Evolutionary conservation across 2,329 filamentous ascomycete species (phyloP).

Genomic region (Periconia sp.): DNA sequence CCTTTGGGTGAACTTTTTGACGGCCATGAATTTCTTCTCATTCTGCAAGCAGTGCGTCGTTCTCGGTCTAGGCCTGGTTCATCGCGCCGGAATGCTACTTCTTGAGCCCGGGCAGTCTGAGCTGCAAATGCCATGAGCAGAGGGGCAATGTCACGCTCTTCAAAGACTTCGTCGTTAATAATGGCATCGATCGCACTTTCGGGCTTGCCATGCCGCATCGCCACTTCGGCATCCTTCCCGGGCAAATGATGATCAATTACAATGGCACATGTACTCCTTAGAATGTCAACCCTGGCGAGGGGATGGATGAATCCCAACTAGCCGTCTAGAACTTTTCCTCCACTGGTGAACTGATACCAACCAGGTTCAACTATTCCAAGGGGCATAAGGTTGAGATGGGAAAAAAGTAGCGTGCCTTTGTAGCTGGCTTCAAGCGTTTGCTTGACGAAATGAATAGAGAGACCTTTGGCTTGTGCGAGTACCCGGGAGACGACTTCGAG

Average conservation of each 20-base stretch:
- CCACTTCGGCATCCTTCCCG: constrained; percentile 6
- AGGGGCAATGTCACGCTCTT: no score
- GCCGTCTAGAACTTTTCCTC: constrained; percentile 3
- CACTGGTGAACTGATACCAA: constrained; percentile 3
- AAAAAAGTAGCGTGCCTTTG: constrained; percentile 5
- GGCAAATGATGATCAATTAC: constrained; percentile 3
- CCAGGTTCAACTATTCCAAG: constrained; percentile 7
- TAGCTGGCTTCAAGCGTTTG: constrained; percentile 3
- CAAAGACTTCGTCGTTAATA: constrained; percentile 6
- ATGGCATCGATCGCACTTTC: constrained; percentile 9
- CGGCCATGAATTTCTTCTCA: constrained; percentile 39
- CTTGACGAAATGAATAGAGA: neutral
- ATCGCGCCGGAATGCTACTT: no score
- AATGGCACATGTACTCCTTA: constrained; percentile 7
- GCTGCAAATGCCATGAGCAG: no score
- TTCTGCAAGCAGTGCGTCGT: constrained; percentile 32
- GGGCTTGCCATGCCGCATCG: constrained; percentile 5
- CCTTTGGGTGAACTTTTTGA: constrained; percentile 42
- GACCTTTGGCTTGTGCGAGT: constrained; percentile 2
- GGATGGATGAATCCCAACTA: constrained; percentile 4
- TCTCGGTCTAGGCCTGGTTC: constrained; percentile 25
- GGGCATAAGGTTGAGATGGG: constrained; percentile 1
- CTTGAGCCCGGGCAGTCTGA: no score
- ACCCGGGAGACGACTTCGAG: constrained; percentile 6
- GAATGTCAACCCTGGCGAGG: constrained; percentile 1